Percentiles rank a stretch among this genome's conserved stretches.
Conservation (phyloP, 2,329 filamentous ascomycete species). For the Fonsecaea pugnacius region DNA sequence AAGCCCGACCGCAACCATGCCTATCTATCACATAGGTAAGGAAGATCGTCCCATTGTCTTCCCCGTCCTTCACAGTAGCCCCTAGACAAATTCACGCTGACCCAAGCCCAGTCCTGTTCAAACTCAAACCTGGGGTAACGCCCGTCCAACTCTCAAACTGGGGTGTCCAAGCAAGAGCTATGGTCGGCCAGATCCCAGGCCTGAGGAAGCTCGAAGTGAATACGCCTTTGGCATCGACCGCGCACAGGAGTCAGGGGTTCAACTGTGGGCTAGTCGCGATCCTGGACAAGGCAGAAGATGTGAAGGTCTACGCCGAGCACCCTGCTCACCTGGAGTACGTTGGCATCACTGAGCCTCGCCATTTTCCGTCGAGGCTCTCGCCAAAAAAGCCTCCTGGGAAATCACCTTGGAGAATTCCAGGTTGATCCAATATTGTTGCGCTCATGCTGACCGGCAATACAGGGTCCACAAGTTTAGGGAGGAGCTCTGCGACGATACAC, state of each 20-base stretch:
- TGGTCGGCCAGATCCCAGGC: conserved; percentile 51
- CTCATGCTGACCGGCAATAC: conserved; percentile 16
- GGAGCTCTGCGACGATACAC: conserved; percentile 48
- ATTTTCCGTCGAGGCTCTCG: too few relatives aligned
- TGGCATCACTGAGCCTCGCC: conserved; percentile 14
- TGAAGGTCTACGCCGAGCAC: conserved; percentile 51
- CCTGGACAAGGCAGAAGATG: conserved; percentile 49
- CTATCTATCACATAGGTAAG: conserved; percentile 50
- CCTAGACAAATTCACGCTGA: background rate
- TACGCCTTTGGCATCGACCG: conserved; percentile 46
- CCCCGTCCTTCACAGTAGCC: too few relatives aligned
- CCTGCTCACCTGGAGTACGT: conserved; percentile 53
- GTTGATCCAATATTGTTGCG: background rate
- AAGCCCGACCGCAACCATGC: conserved; percentile 38
- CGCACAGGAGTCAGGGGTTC: conserved; percentile 51
- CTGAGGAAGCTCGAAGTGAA: conserved; percentile 45
- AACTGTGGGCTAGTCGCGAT: conserved; percentile 54
- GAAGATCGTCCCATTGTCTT: background rate
- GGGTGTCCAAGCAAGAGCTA: conserved; percentile 40
- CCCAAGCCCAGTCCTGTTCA: conserved; percentile 46
- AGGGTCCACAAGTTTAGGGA: conserved; percentile 49
- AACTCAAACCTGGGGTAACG: conserved; percentile 47
- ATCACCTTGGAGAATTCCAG: background rate
- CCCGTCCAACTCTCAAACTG: conserved; percentile 43
- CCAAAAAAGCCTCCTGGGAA: conserved; percentile 1